Evolutionary conservation across 2,329 filamentous ascomycete genomes (phyloP), one percentile per base, ranked within the genome.

Genomic region (Xylariaceae sp.): DNA sequence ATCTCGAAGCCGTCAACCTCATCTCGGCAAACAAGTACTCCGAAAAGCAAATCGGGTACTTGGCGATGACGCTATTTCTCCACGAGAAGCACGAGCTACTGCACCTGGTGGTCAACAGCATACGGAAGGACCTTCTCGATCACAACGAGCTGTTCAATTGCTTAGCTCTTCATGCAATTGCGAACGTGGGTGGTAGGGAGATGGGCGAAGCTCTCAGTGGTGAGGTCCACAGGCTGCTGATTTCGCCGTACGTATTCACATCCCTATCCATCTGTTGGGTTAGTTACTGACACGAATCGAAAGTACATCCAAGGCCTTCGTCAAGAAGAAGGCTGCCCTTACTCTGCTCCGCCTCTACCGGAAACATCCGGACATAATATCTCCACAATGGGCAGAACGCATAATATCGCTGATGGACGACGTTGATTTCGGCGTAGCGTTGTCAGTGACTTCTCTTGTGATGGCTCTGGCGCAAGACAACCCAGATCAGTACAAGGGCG

Each of bases 371-470:
- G 88, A 87, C 64, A 97, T 99, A 65, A 89, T 99, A 23, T 92
- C 96, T 71, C 89, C 91, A 35, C 92, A 97, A 77, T 99, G 94
- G 94, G 90, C 92, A 6, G 95, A 99, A 78, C 86, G 94, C 55
- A 96, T 99, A 72, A 94, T 99, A 72, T 94, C 94, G n/a, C 81
- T 99, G 48, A 97, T 99, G 92, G 94, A 99, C 73, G 94, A 99
- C 70, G 81, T 85, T 4, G 94, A 99, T 71, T 86, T 97, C 73
- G 94, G 94, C 57, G 94, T 99, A 39, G 91, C 91, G 6, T 81
- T 99, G 23, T 99, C 95, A 0, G 91, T 99, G 49, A 97, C 94
- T 0, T 99, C 94, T 4, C 80, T 99, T 3, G 88, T 99, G 64
- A 96, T 97, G 87, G 88, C 94, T 1, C 77, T 99, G 65, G 90